Evolutionary conservation across 2,329 filamentous ascomycete species (phyloP).

Genomic region (Phialemoniopsis sp.): DNA sequence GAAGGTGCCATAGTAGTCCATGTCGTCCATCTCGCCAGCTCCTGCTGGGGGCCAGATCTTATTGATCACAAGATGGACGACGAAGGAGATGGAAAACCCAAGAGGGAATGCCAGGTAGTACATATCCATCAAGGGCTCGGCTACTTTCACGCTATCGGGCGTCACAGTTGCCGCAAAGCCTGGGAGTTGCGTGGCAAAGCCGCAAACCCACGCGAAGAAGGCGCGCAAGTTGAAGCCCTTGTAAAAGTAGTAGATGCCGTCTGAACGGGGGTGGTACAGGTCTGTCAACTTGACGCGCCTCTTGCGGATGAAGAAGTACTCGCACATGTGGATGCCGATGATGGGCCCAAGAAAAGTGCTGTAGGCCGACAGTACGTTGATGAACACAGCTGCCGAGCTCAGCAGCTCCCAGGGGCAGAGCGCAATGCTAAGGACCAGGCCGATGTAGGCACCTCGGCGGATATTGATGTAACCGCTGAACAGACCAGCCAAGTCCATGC

Average conservation of each 20-base stretch:
- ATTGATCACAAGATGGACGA: slow-evolving; percentile 18
- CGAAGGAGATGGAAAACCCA: slow-evolving; percentile 18
- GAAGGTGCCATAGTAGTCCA: slow-evolving; percentile 40
- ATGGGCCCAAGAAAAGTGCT: slow-evolving; percentile 12
- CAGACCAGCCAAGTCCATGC: slow-evolving; percentile 51
- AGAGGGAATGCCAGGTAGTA: slow-evolving; percentile 43
- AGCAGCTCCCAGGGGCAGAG: slow-evolving; percentile 49
- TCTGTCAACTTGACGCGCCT: slow-evolving; percentile 23
- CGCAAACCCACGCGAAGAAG: slow-evolving; percentile 30
- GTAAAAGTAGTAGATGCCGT: slow-evolving; percentile 7
- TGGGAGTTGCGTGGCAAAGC: slow-evolving; percentile 33
- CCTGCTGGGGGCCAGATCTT: slow-evolving; percentile 30
- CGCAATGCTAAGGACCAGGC: slow-evolving; percentile 35
- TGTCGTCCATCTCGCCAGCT: slow-evolving; percentile 35
- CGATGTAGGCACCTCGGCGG: slow-evolving; percentile 46
- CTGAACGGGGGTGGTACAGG: slow-evolving; percentile 4
- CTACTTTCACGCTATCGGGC: neutral
- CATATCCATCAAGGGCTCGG: slow-evolving; percentile 24
- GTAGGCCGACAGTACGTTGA: slow-evolving; percentile 38
- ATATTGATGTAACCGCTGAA: slow-evolving; percentile 52
- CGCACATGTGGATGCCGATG: slow-evolving; percentile 9
- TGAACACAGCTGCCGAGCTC: slow-evolving; percentile 37
- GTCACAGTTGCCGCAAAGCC: slow-evolving; percentile 4
- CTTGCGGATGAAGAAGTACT: slow-evolving; percentile 13
- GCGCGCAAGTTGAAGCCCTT: slow-evolving; percentile 6